Conservation (phyloP, 2,329 filamentous ascomycete species). For the Clarireedia hainanense region DNA sequence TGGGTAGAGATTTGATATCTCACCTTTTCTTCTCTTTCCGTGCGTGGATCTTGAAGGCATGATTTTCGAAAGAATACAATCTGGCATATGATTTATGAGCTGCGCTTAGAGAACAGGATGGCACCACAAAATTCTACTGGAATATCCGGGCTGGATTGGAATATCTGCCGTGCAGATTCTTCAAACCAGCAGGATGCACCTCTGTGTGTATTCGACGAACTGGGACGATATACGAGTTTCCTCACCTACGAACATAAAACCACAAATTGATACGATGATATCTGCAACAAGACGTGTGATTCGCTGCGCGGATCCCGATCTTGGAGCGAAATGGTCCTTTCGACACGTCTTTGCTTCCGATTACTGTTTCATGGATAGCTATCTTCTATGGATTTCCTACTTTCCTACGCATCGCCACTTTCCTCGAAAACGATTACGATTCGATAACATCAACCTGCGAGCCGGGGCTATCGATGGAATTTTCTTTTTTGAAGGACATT, state of each 20-base stretch:
- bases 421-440: neutral
- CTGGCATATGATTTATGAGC: neutral
- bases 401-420: neutral
- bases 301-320: neutral
- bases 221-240: neutral
- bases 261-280: neutral
- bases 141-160: neutral
- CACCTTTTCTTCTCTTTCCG: neutral
- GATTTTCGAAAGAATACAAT: neutral
- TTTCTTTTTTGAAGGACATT: neutral
- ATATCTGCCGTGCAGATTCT: neutral
- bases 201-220: neutral
- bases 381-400: neutral
- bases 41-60: neutral
- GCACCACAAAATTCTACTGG: neutral
- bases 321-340: neutral
- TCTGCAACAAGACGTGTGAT: neutral
- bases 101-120: neutral
- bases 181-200: neutral
- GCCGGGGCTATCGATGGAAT: neutral
- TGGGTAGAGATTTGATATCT: constrained; percentile 1
- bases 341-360: neutral
- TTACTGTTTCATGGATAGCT: neutral
- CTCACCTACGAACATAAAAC: neutral
- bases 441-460: neutral